Evolutionary conservation across 768 basidiomycete species (phyloP).

Genomic region (Tylopilus felleus): DNA sequence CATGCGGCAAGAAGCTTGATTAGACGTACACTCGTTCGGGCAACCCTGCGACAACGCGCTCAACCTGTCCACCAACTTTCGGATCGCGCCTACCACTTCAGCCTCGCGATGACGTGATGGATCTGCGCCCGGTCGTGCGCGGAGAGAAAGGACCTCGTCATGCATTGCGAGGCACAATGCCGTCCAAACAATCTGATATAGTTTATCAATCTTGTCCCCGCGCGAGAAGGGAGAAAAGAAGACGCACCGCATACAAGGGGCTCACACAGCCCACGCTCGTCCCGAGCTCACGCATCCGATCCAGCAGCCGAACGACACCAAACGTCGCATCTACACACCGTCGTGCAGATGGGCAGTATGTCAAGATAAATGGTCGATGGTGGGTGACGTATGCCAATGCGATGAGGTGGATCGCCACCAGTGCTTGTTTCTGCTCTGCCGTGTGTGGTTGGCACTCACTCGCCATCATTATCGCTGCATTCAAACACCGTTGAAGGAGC

Average conservation of each 20-base stretch:
- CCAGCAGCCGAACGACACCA: conserved; percentile 13
- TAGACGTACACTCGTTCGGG: conserved; percentile 20
- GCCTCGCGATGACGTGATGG: conserved; percentile 6
- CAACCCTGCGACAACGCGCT: conserved; percentile 16
- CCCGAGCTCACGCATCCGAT: conserved; percentile 8
- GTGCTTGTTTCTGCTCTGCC: conserved; percentile 1
- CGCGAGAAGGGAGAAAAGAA: too few species aligned
- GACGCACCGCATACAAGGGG: conserved; percentile 19
- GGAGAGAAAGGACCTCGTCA: conserved; percentile 21
- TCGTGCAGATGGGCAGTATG: conserved; percentile 11
- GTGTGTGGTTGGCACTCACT: neutral
- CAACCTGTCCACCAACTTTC: conserved; percentile 13
- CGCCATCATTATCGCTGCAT: conserved; percentile 7
- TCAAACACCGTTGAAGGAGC: conserved; percentile 37
- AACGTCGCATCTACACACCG: conserved; percentile 18
- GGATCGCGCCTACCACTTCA: conserved; percentile 14
- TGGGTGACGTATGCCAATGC: conserved; percentile 27
- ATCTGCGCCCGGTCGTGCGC: conserved; percentile 3
- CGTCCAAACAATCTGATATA: conserved; percentile 25
- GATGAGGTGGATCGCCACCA: conserved; percentile 17
- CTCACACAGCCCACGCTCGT: conserved; percentile 2
- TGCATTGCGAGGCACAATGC: conserved; percentile 19
- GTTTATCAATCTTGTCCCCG: neutral
- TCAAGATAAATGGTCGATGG: conserved; percentile 18
- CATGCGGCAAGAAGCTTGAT: neutral